Percentiles rank a stretch among this genome's conserved stretches.
Conservation (phyloP, 768 basidiomycete genomes). For the Chalciporus piperatus region DNA sequence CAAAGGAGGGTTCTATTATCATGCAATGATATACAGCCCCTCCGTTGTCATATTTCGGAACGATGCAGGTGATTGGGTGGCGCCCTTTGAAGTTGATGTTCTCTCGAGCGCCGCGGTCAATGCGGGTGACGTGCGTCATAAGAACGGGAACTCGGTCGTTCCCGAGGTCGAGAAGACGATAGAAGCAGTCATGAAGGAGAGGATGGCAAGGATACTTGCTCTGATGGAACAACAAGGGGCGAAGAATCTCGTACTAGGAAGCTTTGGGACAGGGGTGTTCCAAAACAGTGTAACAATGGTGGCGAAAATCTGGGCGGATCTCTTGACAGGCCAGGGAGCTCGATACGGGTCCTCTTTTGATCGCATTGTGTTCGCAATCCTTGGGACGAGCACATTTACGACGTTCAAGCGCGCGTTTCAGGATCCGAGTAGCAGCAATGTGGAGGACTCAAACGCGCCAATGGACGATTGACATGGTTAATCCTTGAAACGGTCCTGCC, state of each 20-base stretch:
- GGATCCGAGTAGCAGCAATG: conserved; percentile 4
- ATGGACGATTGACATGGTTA: background rate
- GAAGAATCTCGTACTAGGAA: conserved; percentile 62
- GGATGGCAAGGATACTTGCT: conserved; percentile 65
- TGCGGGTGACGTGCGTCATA: conserved; percentile 48
- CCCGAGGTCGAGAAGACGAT: conserved; percentile 39
- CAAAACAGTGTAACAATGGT: conserved; percentile 58
- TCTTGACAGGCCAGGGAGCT: conserved; percentile 47
- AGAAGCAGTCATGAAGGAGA: conserved; percentile 57
- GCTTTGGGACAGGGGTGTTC: conserved; percentile 80
- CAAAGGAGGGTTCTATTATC: conserved; percentile 63
- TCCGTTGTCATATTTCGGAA: conserved; percentile 59
- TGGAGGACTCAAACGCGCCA: background rate
- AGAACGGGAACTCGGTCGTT: conserved; percentile 8
- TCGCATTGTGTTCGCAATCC: conserved; percentile 64
- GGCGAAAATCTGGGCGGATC: conserved; percentile 62
- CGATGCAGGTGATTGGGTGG: conserved; percentile 54
- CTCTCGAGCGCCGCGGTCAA: conserved; percentile 77
- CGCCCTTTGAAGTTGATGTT: conserved; percentile 61
- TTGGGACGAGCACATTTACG: conserved; percentile 48
- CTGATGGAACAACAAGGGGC: conserved; percentile 63
- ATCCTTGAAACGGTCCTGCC: background rate
- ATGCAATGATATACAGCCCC: conserved; percentile 77
- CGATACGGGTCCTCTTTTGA: conserved; percentile 60
- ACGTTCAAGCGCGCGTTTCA: conserved; percentile 39